Evolutionary conservation across 257 asterid species (phyloP).

Genomic region (Forsythia viridissima): DNA sequence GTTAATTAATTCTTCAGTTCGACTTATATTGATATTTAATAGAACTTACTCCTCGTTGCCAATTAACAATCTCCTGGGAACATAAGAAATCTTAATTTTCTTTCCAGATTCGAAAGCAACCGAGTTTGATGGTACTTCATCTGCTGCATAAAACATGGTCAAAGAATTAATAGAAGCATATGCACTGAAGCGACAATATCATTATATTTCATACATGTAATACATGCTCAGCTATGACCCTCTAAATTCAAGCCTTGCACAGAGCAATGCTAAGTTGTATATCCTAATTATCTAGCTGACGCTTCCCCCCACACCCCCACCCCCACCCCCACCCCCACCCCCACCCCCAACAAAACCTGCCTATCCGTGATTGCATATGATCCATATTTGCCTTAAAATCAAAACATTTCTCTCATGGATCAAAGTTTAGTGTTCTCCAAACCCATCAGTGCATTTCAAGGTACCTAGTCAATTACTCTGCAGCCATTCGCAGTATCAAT

Average conservation of each 20-base stretch:
- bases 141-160: conserved; percentile 39
- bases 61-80: conserved; percentile 77
- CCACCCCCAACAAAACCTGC: not conserved
- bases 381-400: not conserved
- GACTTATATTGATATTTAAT: conserved; percentile 17
- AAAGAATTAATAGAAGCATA: not conserved
- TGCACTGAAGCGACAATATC: not conserved
- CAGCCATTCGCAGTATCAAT: not conserved
- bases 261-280: not conserved
- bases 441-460: not conserved
- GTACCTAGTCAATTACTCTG: not conserved
- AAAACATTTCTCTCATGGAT: not conserved
- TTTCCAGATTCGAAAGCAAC: conserved; percentile 42
- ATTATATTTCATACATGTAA: not conserved
- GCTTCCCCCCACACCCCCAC: not conserved
- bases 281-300: not conserved
- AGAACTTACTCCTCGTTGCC: conserved; percentile 87
- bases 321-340: not conserved
- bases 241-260: not conserved
- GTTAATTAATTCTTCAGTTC: conserved; percentile 7
- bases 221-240: not conserved
- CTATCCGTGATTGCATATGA: not conserved
- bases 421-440: not conserved
- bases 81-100: conserved; percentile 52
- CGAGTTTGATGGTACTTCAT: conserved; percentile 47